Percentiles rank a stretch among this genome's conserved stretches.
These are phyloP conservation scores for Kluyveromyces lactis DNA, from an alignment of 805 yeast species.

Conservation along the genomic window DNA sequence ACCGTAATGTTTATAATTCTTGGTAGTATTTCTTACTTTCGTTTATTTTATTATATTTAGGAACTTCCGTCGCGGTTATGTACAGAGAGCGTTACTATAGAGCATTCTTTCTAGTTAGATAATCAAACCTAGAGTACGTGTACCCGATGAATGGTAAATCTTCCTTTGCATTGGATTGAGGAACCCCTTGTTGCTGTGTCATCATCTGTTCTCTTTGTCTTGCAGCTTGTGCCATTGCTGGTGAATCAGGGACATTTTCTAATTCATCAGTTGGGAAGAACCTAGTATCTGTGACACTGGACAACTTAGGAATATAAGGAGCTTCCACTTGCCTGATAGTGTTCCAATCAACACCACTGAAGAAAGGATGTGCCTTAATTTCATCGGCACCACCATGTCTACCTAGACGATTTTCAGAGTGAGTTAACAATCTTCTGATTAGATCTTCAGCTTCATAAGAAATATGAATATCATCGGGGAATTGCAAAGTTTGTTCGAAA, in stretches of 20 bases:
- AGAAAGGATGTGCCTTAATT: slow-evolving; percentile 83
- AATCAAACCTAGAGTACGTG: slow-evolving; percentile 91
- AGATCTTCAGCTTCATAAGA: slow-evolving; percentile 85
- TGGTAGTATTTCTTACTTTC: background rate
- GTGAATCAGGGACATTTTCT: slow-evolving; percentile 89
- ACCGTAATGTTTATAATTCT: no score
- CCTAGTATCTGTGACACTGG: slow-evolving; percentile 90
- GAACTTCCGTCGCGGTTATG: no score
- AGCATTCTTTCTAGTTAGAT: slow-evolving; percentile 68
- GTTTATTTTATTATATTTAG: no score
- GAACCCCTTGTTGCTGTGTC: slow-evolving; percentile 30
- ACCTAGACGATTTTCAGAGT: slow-evolving; percentile 74
- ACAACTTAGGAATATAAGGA: slow-evolving; percentile 86
- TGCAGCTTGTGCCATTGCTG: slow-evolving; percentile 61
- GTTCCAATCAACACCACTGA: slow-evolving; percentile 94
- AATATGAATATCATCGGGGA: slow-evolving; percentile 87
- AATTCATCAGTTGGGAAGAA: slow-evolving; percentile 97
- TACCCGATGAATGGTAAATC: slow-evolving; percentile 97
- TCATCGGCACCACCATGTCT: slow-evolving; percentile 89
- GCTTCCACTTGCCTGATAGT: slow-evolving; percentile 82
- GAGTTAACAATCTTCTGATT: slow-evolving; percentile 66
- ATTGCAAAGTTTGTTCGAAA: slow-evolving; percentile 80
- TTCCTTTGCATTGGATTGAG: slow-evolving; percentile 49
- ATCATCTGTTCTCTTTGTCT: slow-evolving; percentile 50
- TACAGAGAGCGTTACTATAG: slow-evolving; percentile 13